Evolutionary conservation across 805 yeast genomes (phyloP).

Genomic region (Tetrapisispora nanseiensis): DNA sequence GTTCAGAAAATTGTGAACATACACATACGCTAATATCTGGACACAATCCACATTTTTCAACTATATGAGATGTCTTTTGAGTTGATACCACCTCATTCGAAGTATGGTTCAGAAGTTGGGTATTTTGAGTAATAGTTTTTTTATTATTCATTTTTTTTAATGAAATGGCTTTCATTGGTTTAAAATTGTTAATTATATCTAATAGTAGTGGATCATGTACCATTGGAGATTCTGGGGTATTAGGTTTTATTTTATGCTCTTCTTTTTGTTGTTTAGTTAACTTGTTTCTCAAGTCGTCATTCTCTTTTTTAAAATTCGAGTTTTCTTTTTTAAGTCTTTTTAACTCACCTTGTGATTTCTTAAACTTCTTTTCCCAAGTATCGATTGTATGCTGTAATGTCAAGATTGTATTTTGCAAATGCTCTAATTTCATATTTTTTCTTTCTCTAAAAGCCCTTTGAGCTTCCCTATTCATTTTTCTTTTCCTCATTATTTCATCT

Average conservation of each 20-base stretch:
- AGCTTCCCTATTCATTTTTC: conserved; percentile 91
- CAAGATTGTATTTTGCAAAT: conserved; percentile 45
- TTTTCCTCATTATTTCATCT: conserved; percentile 65
- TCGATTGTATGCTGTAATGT: conserved; percentile 38
- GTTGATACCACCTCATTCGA: neutral
- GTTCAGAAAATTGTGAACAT: conserved; percentile 61
- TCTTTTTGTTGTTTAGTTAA: conserved; percentile 5
- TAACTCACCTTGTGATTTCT: conserved; percentile 9
- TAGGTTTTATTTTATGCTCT: no score
- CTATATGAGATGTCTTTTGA: neutral
- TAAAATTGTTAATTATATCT: conserved; percentile 7
- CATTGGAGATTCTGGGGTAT: neutral
- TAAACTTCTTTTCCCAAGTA: conserved; percentile 51
- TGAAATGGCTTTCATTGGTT: conserved; percentile 46
- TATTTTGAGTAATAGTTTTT: conserved; percentile 6
- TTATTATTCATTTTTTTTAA: neutral
- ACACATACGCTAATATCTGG: conserved; percentile 88
- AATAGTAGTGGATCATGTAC: conserved; percentile 19
- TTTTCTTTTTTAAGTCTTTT: conserved; percentile 20
- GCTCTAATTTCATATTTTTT: conserved; percentile 71
- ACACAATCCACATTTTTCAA: conserved; percentile 72
- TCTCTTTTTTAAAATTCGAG: conserved; percentile 3
- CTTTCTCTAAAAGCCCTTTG: conserved; percentile 86
- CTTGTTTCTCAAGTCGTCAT: conserved; percentile 7
- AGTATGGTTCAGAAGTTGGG: conserved; percentile 6